Evolutionary conservation across 1,139 yeast genomes (phyloP).

Genomic region (Diutina scorzettiae): DNA sequence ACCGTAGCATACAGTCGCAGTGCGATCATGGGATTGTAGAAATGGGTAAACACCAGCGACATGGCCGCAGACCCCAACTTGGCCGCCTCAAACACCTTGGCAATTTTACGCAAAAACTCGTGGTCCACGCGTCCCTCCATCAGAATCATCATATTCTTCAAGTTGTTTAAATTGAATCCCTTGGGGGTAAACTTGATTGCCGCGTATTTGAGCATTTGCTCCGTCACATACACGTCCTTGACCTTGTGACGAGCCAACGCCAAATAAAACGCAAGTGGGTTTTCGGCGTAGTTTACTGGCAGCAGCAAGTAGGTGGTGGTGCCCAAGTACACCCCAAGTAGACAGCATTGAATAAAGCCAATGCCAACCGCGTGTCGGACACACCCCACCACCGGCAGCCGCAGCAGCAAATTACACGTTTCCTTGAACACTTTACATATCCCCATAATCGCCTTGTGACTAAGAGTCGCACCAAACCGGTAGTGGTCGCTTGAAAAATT

Average conservation of each 20-base stretch:
- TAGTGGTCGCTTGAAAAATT: conserved; percentile 66
- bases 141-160: conserved; percentile 78
- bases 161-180: conserved; percentile 48
- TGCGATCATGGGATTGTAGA: conserved; percentile 72
- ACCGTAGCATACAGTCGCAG: conserved; percentile 81
- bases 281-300: conserved; percentile 65
- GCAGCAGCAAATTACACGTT: conserved; percentile 71
- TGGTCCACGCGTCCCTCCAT: conserved; percentile 67
- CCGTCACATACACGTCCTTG: conserved; percentile 78
- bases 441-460: conserved; percentile 57
- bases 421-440: conserved; percentile 86
- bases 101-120: conserved; percentile 45
- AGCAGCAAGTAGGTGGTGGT: conserved; percentile 74
- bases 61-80: conserved; percentile 60
- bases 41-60: conserved; percentile 69
- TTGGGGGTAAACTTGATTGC: conserved; percentile 51
- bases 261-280: conserved; percentile 63
- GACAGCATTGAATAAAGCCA: conserved; percentile 75
- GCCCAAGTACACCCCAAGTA: conserved; percentile 80
- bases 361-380: conserved; percentile 77
- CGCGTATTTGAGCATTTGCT: conserved; percentile 74
- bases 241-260: conserved; percentile 69
- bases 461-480: conserved; percentile 50
- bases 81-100: conserved; percentile 53
- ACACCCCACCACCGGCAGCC: conserved; percentile 71